Base-by-base conservation (phyloP, 2,329 filamentous ascomycete species). In the Arthrobotrys conoides region DNA sequence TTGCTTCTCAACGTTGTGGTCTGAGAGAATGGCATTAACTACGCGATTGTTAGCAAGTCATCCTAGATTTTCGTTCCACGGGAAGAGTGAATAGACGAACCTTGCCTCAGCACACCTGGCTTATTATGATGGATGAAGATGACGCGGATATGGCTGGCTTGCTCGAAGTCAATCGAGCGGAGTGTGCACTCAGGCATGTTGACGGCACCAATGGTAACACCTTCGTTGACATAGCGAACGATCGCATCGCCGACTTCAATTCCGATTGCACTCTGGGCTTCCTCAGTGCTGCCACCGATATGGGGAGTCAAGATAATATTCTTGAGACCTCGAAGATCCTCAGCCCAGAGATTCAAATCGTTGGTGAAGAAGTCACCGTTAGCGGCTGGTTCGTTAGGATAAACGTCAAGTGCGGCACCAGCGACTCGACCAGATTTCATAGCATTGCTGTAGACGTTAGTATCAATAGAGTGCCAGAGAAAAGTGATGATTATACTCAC, bases 1-100 rank as follows among this genome's bases (percentile, higher is more conserved):
- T 86, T 99, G 96, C 88, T 98, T 98, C 87, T 97, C 95, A 82
- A 99, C 94, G 85, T 99, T 99, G 87, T 99, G 94, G 83, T 96
- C 91, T 51, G 92, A 93, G 59, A 99, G 88, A 80, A 98, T 93
- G 83, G 96, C 93, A 87, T 99, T 99, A 81, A 99, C 96, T 91
- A 80, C 10, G 22, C 24, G 5, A 41, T 12, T 38, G 30, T 71
- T 44, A 71, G 55, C 24, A n/a, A 12, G 1, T 14, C 18, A n/a
- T 16, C 1, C 44, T 18, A 46, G 16, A 2, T 4, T 38, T 76
- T 76, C n/a, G n/a, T 20, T 76, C 9, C 27, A 44, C 18, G 16
- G 4, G 8, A 46, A 20, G 44, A 18, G n/a, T 6, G 36, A 44
- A 16, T 38, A 27, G 12, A n/a, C 44, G 36, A 85, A 91, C 90